Base-by-base conservation (phyloP, 306 rosid genomes). In the Cercis canadensis region DNA sequence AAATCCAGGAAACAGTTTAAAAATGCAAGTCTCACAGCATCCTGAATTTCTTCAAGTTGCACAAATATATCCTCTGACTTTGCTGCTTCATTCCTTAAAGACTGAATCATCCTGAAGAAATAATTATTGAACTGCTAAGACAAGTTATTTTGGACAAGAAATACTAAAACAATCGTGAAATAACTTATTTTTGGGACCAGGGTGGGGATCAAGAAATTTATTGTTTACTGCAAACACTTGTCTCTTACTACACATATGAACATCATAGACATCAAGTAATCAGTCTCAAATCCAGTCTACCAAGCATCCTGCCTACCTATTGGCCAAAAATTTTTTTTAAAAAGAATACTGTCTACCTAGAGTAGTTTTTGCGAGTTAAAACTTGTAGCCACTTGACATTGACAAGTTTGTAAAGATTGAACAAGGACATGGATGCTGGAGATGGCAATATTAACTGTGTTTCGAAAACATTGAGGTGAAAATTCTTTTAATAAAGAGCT, bases 21-120 rank as follows among this genome's bases (percentile, higher is more conserved):
- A 89, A 87, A 87, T 65, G 97, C 96, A 62, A 95, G 90, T 86
- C 99, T 86, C 78, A 87, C 88, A 85, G 99, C 89, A 80, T 91
- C 99, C 76, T 95, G 97, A 67, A 82, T 88, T 72, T 95, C 99
- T 83, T 95, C 97, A 78, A 89, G 88, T 70, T 83, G 97, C 50
- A 76, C 65, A 83, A 83, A 89, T 79, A 83, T 83, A 71, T 95
- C 97, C 79, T 95, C 96, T 4, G 96, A 91, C 81, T 85, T 95
- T n/a, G 80, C 63, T 49, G 99, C 99, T 79, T 95, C 96, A 45
- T 72, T 95, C 72, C 77, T 85, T 76, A 95, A 72, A 69, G 92
- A 80, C 71, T 74, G 87, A 83, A 91, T 83, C 97, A 95, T 80
- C 81, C 99, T 95, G 88, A 82, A 78, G 69, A 69, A 54, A 71